Evolutionary conservation across 768 basidiomycete genomes (phyloP).

Genomic region (Hemileccinum rubropunctum): DNA sequence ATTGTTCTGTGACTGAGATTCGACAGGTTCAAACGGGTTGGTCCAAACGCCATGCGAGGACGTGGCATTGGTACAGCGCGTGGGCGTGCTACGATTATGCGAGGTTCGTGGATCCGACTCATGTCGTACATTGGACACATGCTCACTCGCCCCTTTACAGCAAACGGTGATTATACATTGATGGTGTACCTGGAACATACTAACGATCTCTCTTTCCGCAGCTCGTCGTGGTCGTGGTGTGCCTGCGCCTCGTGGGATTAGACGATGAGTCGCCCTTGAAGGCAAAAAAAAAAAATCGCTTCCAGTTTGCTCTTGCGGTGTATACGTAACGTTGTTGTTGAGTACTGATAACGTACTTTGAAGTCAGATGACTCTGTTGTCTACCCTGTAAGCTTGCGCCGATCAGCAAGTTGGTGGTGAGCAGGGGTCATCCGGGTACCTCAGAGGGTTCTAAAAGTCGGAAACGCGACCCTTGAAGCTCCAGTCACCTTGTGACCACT

Average conservation of each 20-base stretch:
- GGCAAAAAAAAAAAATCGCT: conserved; percentile 11
- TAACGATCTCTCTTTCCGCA: conserved; percentile 29
- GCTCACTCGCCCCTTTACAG: conserved; percentile 40
- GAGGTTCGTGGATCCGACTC: conserved; percentile 61
- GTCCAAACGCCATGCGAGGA: conserved; percentile 97
- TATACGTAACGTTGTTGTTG: no score
- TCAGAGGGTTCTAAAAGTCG: conserved; percentile 68
- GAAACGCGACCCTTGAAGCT: conserved; percentile 88
- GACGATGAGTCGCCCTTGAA: conserved; percentile 50
- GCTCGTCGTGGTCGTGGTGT: conserved; percentile 88
- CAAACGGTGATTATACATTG: conserved; percentile 59
- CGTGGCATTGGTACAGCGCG: conserved; percentile 98
- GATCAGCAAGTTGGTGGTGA: no score
- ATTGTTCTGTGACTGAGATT: conserved; percentile 8
- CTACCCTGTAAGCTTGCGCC: background rate
- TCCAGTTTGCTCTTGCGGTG: conserved; percentile 11
- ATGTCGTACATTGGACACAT: conserved; percentile 5
- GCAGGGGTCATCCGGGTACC: background rate
- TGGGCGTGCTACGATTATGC: conserved; percentile 97
- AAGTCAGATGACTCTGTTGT: no score
- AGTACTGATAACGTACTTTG: conserved; percentile 7
- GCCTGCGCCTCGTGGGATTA: conserved; percentile 72
- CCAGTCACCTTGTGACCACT: conserved; percentile 77
- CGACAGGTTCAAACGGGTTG: conserved; percentile 95
- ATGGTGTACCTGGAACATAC: conserved; percentile 8